Conservation (phyloP, 306 rosid genomes). For the apple (Malus domestica) region ASM211411v1 NC_041797.1:34532501-34533000, state of each 20-base stretch:
- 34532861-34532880: not conserved
- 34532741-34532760: not conserved
- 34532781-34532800: not conserved
- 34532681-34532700: conserved; percentile 61
- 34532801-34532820: not conserved
- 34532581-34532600: not conserved
- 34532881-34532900: too few species aligned
- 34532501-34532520: conserved; percentile 35
- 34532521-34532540: not conserved
- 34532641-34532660: conserved; percentile 76
- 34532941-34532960: not conserved
- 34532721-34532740: not conserved
- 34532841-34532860: not conserved
- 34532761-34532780: not conserved
- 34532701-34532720: conserved; percentile 21
- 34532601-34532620: conserved; percentile 55
- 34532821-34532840: not conserved
- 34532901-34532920: too few species aligned
- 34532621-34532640: conserved; percentile 86
- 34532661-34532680: conserved; percentile 58
- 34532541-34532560: not conserved
- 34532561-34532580: not conserved
- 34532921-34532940: too few species aligned
- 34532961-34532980: not conserved
- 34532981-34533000: not conserved